Percentiles rank a stretch among this genome's conserved stretches.
Conservation (phyloP, 768 basidiomycete genomes). For the Rubroboletus satanas region DNA sequence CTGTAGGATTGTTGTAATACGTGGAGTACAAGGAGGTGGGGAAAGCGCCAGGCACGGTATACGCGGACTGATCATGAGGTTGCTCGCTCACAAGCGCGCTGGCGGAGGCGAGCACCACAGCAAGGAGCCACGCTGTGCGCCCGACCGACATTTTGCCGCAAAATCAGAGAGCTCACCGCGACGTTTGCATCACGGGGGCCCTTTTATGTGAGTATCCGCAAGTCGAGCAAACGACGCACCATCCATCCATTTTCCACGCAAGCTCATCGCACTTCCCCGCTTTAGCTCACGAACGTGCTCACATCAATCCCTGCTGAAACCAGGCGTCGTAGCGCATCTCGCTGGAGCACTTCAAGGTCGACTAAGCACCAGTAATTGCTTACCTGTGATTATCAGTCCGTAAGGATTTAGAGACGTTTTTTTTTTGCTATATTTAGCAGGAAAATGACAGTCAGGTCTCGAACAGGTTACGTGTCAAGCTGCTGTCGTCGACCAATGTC, state of each 20-base stretch:
- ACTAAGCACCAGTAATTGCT: too few species aligned
- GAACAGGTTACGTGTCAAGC: too few species aligned
- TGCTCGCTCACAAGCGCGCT: conserved; percentile 9
- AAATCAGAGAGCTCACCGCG: neutral
- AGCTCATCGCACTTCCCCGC: neutral
- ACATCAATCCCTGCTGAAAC: neutral
- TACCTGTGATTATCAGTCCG: neutral
- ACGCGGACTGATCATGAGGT: conserved; percentile 27
- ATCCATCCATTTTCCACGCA: conserved; percentile 5
- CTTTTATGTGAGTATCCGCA: conserved; percentile 8
- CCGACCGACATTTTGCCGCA: conserved; percentile 11
- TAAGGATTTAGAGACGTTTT: too few species aligned
- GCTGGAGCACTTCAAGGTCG: neutral
- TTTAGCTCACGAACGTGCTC: conserved; percentile 22
- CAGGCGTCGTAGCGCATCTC: neutral
- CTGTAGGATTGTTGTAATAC: conserved; percentile 73
- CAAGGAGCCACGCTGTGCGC: neutral
- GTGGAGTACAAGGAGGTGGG: conserved; percentile 60
- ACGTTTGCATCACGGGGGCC: neutral
- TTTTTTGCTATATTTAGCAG: too few species aligned
- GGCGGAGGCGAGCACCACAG: conserved; percentile 3
- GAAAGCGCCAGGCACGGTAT: conserved; percentile 58
- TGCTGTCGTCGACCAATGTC: too few species aligned
- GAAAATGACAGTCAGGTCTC: too few species aligned
- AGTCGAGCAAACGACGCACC: neutral